Conservation (phyloP, 495 filamentous ascomycete genomes). For the Patellaria atrata region DNA sequence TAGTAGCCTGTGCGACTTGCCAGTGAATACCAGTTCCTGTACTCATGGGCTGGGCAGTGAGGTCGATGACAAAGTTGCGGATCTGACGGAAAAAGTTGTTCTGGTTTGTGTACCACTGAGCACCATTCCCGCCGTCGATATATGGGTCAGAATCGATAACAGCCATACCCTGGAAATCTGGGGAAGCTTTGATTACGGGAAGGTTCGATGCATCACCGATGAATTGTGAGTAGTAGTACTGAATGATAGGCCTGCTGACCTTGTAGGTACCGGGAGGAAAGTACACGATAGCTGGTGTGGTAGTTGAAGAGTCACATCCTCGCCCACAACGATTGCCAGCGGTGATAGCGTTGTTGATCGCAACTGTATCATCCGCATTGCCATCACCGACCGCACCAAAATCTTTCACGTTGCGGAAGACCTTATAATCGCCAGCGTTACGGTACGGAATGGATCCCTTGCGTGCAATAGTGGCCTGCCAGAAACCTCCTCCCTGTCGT, state of each 20-base stretch:
- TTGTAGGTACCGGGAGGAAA: slow-evolving; percentile 49
- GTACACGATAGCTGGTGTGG: slow-evolving; percentile 36
- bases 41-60: slow-evolving; percentile 50
- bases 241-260: slow-evolving; percentile 42
- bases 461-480: slow-evolving; percentile 58
- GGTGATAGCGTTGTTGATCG: slow-evolving; percentile 37
- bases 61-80: slow-evolving; percentile 86
- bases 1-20: slow-evolving; percentile 94
- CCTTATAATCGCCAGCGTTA: slow-evolving; percentile 18
- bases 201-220: slow-evolving; percentile 50
- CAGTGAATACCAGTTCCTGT: slow-evolving; percentile 71
- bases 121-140: slow-evolving; percentile 32
- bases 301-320: slow-evolving; percentile 36
- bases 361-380: slow-evolving; percentile 37
- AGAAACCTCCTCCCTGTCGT: slow-evolving; percentile 43
- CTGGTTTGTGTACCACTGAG: slow-evolving; percentile 77
- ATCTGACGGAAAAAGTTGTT: slow-evolving; percentile 99
- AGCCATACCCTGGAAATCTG: slow-evolving; percentile 67
- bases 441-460: slow-evolving; percentile 42
- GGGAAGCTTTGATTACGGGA: slow-evolving; percentile 63
- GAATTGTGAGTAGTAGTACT: slow-evolving; percentile 53
- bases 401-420: slow-evolving; percentile 35
- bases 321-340: slow-evolving; percentile 36
- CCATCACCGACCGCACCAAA: slow-evolving; percentile 35
- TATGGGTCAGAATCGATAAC: slow-evolving; percentile 89